Percentiles rank a stretch among this genome's conserved stretches.
These are phyloP conservation scores for Lasiosphaeria ovina DNA, from an alignment of 495 filamentous ascomycete species.

Conservation along the genomic window DNA sequence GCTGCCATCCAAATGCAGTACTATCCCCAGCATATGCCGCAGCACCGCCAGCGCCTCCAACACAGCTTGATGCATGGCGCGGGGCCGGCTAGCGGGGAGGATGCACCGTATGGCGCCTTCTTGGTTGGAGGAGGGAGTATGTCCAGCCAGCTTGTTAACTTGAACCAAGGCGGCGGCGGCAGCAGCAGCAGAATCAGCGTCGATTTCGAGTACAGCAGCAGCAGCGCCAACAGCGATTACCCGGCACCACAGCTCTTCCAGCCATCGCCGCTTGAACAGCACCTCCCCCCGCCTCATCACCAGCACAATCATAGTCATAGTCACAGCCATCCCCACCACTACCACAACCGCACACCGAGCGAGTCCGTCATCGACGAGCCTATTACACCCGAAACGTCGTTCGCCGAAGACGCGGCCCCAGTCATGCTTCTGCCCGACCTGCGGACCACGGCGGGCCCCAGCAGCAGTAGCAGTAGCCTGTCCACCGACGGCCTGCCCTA, in stretches of 20 bases:
- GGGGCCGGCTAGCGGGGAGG: background rate
- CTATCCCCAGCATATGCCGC: background rate
- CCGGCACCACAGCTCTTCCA: background rate
- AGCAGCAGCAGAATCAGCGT: background rate
- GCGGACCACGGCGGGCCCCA: background rate
- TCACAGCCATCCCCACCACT: slow-evolving; percentile 7
- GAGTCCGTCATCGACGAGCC: slow-evolving; percentile 17
- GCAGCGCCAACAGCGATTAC: background rate
- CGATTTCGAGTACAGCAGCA: background rate
- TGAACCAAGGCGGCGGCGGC: background rate
- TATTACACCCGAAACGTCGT: slow-evolving; percentile 16
- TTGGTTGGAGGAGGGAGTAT: background rate
- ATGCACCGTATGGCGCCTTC: slow-evolving; percentile 1
- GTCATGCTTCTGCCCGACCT: slow-evolving; percentile 9
- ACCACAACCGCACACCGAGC: background rate
- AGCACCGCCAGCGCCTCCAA: slow-evolving; percentile 7
- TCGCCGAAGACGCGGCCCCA: slow-evolving; percentile 1
- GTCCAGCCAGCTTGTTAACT: background rate
- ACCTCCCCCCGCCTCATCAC: background rate
- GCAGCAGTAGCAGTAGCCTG: slow-evolving; percentile 1
- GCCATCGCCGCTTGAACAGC: background rate
- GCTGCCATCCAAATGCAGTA: background rate
- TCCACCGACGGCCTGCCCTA: background rate
- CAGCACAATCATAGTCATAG: background rate
- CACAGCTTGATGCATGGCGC: background rate